A percentile compares a stretch with the other conserved stretches of the same genome.
Evolutionary conservation across 2,329 filamentous ascomycete genomes (phyloP).

Genomic region (Nemania sp.): DNA sequence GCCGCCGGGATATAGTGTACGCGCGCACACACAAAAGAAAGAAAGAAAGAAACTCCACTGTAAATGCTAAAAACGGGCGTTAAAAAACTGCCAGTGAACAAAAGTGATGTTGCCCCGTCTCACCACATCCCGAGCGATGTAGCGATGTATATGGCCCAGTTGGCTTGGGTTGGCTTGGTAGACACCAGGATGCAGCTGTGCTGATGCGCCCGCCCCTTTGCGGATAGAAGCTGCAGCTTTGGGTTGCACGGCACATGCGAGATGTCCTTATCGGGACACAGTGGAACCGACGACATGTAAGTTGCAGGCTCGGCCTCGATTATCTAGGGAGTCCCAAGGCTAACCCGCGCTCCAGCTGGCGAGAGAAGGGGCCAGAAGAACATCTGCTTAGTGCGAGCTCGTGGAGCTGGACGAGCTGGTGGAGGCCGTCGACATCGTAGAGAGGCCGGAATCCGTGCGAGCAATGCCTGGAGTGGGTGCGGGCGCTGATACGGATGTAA

Average conservation of each 20-base stretch:
- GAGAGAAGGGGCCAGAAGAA: constrained; percentile 4
- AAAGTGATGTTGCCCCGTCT: not conserved
- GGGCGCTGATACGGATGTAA: not conserved
- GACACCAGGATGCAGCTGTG: not conserved
- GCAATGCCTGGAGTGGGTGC: constrained; percentile 30
- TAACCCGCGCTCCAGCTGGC: not conserved
- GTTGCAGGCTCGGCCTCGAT: constrained; percentile 3
- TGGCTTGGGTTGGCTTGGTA: too few relatives aligned
- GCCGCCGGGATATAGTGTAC: too few relatives aligned
- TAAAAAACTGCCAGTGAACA: not conserved
- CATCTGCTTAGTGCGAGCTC: constrained; percentile 28
- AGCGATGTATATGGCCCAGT: too few relatives aligned
- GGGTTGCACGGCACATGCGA: constrained; percentile 31
- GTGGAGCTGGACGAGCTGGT: constrained; percentile 19
- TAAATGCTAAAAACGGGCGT: constrained; percentile 24
- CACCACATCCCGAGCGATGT: not conserved
- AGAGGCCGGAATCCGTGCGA: constrained; percentile 37
- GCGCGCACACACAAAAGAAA: too few relatives aligned
- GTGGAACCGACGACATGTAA: constrained; percentile 17
- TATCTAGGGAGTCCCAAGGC: not conserved
- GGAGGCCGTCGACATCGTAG: constrained; percentile 32
- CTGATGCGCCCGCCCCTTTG: not conserved
- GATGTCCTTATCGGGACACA: constrained; percentile 29
- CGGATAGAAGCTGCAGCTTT: constrained; percentile 7
- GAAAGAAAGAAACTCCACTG: constrained; percentile 26